Conservation (phyloP, 768 basidiomycete genomes). For the Hypholoma sublateritium region DNA sequence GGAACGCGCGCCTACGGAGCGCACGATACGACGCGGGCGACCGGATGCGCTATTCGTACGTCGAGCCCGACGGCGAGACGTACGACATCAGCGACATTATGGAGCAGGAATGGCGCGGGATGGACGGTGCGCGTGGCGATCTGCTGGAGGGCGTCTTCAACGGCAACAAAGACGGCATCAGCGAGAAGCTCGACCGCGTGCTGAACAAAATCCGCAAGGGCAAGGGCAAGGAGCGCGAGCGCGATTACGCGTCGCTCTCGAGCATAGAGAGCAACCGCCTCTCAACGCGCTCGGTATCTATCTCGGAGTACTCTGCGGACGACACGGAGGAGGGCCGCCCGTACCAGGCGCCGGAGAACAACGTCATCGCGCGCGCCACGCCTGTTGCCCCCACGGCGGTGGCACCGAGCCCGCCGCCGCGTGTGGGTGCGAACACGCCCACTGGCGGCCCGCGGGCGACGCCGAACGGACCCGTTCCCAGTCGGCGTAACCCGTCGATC, state of each 20-base stretch:
- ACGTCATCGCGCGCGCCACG: slow-evolving; percentile 12
- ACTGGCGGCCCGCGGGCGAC: slow-evolving; percentile 23
- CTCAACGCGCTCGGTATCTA: slow-evolving; percentile 37
- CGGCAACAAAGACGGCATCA: slow-evolving; percentile 56
- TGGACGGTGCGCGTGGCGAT: slow-evolving; percentile 48
- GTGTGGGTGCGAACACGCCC: slow-evolving; percentile 35
- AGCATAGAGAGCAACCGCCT: slow-evolving; percentile 28
- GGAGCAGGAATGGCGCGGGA: slow-evolving; percentile 82
- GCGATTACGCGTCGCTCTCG: slow-evolving; percentile 21
- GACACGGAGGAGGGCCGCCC: slow-evolving; percentile 30
- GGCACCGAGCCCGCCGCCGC: neutral
- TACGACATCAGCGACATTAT: slow-evolving; percentile 94
- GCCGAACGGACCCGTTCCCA: slow-evolving; percentile 16
- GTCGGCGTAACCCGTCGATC: slow-evolving; percentile 65
- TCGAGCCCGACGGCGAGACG: slow-evolving; percentile 86
- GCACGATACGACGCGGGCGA: slow-evolving; percentile 71
- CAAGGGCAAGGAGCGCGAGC: slow-evolving; percentile 38
- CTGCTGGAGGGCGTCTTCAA: slow-evolving; percentile 66
- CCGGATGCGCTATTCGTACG: slow-evolving; percentile 89
- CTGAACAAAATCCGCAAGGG: slow-evolving; percentile 74
- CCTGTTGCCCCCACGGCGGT: slow-evolving; percentile 8
- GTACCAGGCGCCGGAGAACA: slow-evolving; percentile 8
- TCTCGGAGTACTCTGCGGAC: slow-evolving; percentile 62
- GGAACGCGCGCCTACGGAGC: slow-evolving; percentile 83
- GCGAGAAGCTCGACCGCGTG: slow-evolving; percentile 73